Evolutionary conservation across 2,329 filamentous ascomycete species (phyloP), one percentile per base, ranked within the genome.

Genomic region (Periconia macrospinosa): DNA sequence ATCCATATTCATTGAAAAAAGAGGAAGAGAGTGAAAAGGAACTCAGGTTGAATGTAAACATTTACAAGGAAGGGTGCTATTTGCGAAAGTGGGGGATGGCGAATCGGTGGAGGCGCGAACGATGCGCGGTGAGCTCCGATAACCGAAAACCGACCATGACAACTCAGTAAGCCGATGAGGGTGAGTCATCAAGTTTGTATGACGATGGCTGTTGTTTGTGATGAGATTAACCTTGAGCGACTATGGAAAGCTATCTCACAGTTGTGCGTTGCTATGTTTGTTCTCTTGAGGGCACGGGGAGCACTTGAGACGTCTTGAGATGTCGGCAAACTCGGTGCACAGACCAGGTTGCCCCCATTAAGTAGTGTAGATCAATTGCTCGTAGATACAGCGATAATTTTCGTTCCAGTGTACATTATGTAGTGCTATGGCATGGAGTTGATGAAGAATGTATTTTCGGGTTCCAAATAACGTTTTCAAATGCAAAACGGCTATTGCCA

Each of bases 31-130:
- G 5, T 14, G 11, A n/a, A 37, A 6, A 37, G 33, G 11, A 37
- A n/a, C 33, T 23, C 27, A 47, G 52, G 49, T 45, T 47, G 45
- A 48, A 58, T 49, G 49, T 48, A 55, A 50, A 59, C 70, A 72
- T 72, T 61, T 65, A 62, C 33, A 56, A 60, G 20, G n/a, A 55
- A 55, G 55, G 55, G 56, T 55, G 48, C 45, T 61, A 63, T 56
- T 58, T 59, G 61, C 66, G 57, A 68, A 63, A 71, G 68, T 71
- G 68, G 68, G 68, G 68, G 69, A 72, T 63, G 67, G 64, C 66
- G 57, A 71, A 70, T 63, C 43, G 57, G 60, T 61, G 59, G 62
- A 65, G 46, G 57, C 43, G 54, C 49, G 54, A 49, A 47, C 35
- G 51, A 52, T 51, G 51, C 52, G 54, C 63, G 65, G 67, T 55